phyloP scores from a whole-genome alignment of 2,329 filamentous ascomycete genomes.

The Pseudogymnoascus destructans region DNA sequence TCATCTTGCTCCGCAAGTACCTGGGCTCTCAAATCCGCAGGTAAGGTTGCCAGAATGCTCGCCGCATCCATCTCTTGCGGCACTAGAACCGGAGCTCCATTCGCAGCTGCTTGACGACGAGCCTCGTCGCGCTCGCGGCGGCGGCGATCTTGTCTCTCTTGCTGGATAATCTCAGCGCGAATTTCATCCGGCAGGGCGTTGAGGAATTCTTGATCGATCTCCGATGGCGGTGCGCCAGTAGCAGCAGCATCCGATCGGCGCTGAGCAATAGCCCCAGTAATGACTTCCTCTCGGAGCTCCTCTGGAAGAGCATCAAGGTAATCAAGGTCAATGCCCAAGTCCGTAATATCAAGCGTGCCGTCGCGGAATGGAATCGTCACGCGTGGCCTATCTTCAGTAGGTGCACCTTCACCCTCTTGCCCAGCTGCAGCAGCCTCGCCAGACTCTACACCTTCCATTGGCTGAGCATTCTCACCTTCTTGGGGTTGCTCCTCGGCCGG shows the following conservation, averaged over 20 bases:
- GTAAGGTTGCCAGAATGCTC: conserved; percentile 82
- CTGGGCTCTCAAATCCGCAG: conserved; percentile 70
- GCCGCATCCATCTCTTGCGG: conserved; percentile 77
- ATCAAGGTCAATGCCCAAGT: conserved; percentile 83
- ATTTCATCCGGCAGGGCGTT: conserved; percentile 86
- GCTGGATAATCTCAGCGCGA: conserved; percentile 76
- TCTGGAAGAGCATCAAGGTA: conserved; percentile 97
- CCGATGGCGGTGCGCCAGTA: conserved; percentile 59
- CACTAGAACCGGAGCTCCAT: conserved; percentile 28
- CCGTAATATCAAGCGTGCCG: conserved; percentile 82
- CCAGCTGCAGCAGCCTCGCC: conserved; percentile 24
- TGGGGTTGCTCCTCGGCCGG: conserved; percentile 29
- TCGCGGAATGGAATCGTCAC: conserved; percentile 76
- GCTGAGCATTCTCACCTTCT: conserved; percentile 26
- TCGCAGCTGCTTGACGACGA: conserved; percentile 48
- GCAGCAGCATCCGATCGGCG: conserved; percentile 65
- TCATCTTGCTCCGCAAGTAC: conserved; percentile 88
- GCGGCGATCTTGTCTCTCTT: conserved; percentile 79
- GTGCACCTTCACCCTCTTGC: conserved; percentile 27
- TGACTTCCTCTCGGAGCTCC: conserved; percentile 89
- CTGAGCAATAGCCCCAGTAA: conserved; percentile 77
- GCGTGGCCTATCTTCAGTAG: conserved; percentile 42
- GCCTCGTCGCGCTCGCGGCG: conserved; percentile 74
- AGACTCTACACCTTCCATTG: conserved; percentile 61
- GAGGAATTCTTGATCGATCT: conserved; percentile 86